Evolutionary conservation across 1,284 basidiomycete species (phyloP).

Genomic region (Apiotrichum montevideense): DNA sequence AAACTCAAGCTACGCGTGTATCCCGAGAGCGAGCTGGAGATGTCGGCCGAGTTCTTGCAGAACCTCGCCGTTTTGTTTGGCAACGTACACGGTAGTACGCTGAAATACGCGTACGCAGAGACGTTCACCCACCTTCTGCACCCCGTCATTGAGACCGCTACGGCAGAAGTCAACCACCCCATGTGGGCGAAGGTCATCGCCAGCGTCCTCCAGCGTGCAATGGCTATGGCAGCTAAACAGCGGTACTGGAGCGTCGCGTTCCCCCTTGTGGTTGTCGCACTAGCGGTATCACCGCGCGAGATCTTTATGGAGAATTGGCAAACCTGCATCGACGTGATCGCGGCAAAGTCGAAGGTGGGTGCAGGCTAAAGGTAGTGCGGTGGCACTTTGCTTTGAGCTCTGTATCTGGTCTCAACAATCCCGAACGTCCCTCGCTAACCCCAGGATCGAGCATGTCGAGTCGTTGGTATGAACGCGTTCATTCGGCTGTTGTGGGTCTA

Average conservation of each 20-base stretch:
- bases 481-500: conserved; percentile 88
- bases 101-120: conserved; percentile 84
- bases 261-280: conserved; percentile 71
- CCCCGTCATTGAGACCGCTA: conserved; percentile 88
- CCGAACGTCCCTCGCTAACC: neutral
- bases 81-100: conserved; percentile 71
- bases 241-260: conserved; percentile 87
- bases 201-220: conserved; percentile 73
- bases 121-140: conserved; percentile 72
- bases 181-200: conserved; percentile 89
- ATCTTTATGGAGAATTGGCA: conserved; percentile 80
- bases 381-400: no score
- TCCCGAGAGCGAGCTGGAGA: conserved; percentile 88
- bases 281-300: conserved; percentile 82
- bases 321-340: conserved; percentile 61
- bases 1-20: conserved; percentile 80
- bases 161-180: conserved; percentile 93
- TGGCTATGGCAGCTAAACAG: conserved; percentile 80
- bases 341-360: conserved; percentile 71
- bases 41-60: conserved; percentile 86
- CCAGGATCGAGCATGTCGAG: conserved; percentile 71
- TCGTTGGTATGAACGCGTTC: conserved; percentile 72
- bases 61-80: conserved; percentile 74
- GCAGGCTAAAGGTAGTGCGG: conserved; percentile 1
- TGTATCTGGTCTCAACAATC: no score